Evolutionary conservation across 1,284 basidiomycete species (phyloP), one percentile per base, ranked within the genome.

Genomic region (Irpex lacteus): DNA sequence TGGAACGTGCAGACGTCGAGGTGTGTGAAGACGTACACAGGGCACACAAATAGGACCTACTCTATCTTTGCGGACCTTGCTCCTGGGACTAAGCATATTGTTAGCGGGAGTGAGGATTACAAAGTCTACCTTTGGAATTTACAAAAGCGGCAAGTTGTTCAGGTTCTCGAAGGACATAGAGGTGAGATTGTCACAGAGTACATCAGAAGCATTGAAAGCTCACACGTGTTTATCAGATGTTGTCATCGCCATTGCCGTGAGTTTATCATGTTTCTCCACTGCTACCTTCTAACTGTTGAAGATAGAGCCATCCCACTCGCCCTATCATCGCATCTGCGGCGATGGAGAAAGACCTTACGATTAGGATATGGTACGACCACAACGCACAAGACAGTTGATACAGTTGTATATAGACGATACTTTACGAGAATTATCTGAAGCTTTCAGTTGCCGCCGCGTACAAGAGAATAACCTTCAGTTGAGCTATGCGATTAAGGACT

Each of bases 1-100:
- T 98, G 98, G 96, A 94, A 97, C 74, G 94, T 93, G 68, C 92
- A 95, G 67, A 91, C 88, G n/a, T 92, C 92, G 9, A 90, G 92
- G 66, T 94, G 95, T 67, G 88, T 98, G 56, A 98, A 98, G 79
- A 97, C 96, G 2, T 96, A 96, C 72, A 86, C 82, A 0, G 94
- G 92, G 0, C 95, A 97, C 72, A 80, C 78, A 4, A 96, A 96
- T 74, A 82, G 88, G 47, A 94, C 92, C 40, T 95, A 89, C 69
- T 91, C 91, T 74, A 78, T 90, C 34, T 82, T 84, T 63, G 80
- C 87, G 3, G 86, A 84, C 69, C 91, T 93, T 70, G 80, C 78
- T 65, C 82, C 82, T 11, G 83, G 58, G 37, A 72, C 77, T 19
- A 84, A 87, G 68, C 91, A 89, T 74, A 84, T 99, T 58, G 82